These are phyloP conservation scores for Sclerotinia sclerotiorum DNA, from an alignment of 2,329 filamentous ascomycete genomes.

Conservation along the genomic window DNA sequence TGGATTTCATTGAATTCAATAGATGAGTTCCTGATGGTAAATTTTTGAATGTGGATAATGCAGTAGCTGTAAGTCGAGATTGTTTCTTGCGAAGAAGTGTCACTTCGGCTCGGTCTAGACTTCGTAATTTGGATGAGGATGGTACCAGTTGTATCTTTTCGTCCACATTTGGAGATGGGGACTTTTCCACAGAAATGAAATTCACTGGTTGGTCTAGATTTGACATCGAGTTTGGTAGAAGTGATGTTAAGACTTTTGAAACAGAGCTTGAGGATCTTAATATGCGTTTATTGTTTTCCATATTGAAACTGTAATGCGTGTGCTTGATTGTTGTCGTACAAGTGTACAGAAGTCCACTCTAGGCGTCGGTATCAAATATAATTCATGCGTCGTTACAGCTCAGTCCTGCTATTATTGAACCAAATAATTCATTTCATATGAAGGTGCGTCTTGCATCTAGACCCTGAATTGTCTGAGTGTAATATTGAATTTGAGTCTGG, in stretches of 20 bases:
- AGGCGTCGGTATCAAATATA: not conserved
- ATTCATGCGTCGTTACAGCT: not conserved
- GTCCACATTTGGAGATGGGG: not conserved
- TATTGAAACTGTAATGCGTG: not conserved
- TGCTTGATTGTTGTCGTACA: not conserved
- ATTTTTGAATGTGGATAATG: not conserved
- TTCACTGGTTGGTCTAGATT: not conserved
- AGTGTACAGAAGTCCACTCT: not conserved
- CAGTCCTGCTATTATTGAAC: not conserved
- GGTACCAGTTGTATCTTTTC: not conserved
- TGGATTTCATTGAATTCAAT: not conserved
- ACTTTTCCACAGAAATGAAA: not conserved
- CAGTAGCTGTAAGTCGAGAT: not conserved
- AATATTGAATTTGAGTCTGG: not conserved
- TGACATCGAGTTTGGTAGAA: not conserved
- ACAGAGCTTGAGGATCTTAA: not conserved
- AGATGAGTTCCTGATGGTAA: not conserved
- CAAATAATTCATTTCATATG: not conserved
- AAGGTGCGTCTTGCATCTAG: not conserved
- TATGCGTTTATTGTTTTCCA: not conserved
- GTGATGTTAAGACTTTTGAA: not conserved
- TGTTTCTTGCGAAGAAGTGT: constrained; percentile 2
- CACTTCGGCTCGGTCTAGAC: not conserved
- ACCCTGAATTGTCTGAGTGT: not conserved
- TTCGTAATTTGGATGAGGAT: not conserved